A percentile compares a stretch with the other conserved stretches of the same genome.
These are phyloP conservation scores for Daldinia childiae DNA, from an alignment of 495 filamentous ascomycete genomes.

Conservation along the genomic window DNA sequence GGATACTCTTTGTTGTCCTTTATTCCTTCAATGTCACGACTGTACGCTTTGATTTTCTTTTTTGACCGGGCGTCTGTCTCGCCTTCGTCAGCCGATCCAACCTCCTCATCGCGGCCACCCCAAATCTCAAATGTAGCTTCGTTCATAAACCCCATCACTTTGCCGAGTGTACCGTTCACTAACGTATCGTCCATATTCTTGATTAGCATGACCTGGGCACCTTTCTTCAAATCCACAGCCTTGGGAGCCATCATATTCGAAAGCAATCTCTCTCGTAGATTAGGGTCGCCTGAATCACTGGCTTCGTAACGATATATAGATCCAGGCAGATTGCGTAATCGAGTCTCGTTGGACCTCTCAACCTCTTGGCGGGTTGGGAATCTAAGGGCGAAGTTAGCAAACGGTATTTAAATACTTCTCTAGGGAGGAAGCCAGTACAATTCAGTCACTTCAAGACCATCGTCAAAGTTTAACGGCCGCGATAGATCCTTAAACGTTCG, in stretches of 20 bases:
- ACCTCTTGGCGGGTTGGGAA: conserved; percentile 94
- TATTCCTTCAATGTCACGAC: conserved; percentile 44
- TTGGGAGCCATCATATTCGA: conserved; percentile 92
- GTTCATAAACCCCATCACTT: conserved; percentile 85
- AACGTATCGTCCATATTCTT: conserved; percentile 96
- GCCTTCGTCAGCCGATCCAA: conserved; percentile 49
- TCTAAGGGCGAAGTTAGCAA: conserved; percentile 56
- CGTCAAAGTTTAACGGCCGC: conserved; percentile 73
- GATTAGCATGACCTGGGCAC: conserved; percentile 98
- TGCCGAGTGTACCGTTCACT: conserved; percentile 93
- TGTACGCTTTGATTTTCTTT: conserved; percentile 52
- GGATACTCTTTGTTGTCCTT: conserved; percentile 69
- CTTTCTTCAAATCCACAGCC: conserved; percentile 81
- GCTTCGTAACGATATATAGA: conserved; percentile 72
- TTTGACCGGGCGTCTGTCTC: conserved; percentile 58
- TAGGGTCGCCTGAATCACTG: conserved; percentile 77
- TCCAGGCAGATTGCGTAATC: conserved; percentile 78
- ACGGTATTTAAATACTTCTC: neutral
- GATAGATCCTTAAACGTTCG: conserved; percentile 74
- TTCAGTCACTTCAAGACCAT: conserved; percentile 88
- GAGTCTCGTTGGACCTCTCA: conserved; percentile 79
- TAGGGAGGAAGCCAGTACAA: conserved; percentile 61
- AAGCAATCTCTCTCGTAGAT: conserved; percentile 78
- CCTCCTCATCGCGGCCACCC: conserved; percentile 64
- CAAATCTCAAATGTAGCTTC: conserved; percentile 78